Evolutionary conservation across 1,139 yeast genomes (phyloP).

Genomic region (Nematodospora anomalae): DNA sequence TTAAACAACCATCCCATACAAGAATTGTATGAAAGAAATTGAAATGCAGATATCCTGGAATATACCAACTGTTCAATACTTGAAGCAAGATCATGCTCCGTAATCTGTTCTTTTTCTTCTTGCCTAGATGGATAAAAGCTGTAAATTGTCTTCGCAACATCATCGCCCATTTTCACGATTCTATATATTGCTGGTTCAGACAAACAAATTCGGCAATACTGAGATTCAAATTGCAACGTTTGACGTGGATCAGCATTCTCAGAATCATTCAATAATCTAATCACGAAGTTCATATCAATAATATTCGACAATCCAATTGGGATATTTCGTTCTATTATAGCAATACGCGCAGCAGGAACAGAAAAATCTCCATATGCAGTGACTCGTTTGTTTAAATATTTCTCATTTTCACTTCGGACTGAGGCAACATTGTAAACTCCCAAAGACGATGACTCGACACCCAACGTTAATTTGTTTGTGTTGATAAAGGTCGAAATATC

Average conservation of each 20-base stretch:
- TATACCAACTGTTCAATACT: constrained; percentile 53
- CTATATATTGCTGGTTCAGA: constrained; percentile 53
- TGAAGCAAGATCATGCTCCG: constrained; percentile 21
- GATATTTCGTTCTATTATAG: constrained; percentile 34
- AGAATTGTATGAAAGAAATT: constrained; percentile 61
- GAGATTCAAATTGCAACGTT: constrained; percentile 58
- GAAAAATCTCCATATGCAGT: constrained; percentile 39
- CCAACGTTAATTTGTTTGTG: constrained; percentile 35
- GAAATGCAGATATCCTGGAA: constrained; percentile 53
- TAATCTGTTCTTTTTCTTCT: neutral
- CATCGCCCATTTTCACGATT: constrained; percentile 27
- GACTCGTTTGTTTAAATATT: constrained; percentile 14
- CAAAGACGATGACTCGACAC: constrained; percentile 27
- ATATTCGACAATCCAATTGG: constrained; percentile 48
- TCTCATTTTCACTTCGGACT: constrained; percentile 1
- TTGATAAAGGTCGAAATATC: constrained; percentile 36
- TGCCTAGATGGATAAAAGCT: neutral
- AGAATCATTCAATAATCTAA: constrained; percentile 39
- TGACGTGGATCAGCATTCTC: constrained; percentile 25
- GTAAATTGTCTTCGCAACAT: constrained; percentile 7
- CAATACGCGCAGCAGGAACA: constrained; percentile 44
- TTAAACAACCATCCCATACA: constrained; percentile 77
- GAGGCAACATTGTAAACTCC: constrained; percentile 24
- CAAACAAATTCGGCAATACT: constrained; percentile 55
- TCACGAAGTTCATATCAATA: constrained; percentile 39